phyloP scores from a whole-genome alignment of 164 flowering plant species.

The Akebia trifoliata region DNA sequence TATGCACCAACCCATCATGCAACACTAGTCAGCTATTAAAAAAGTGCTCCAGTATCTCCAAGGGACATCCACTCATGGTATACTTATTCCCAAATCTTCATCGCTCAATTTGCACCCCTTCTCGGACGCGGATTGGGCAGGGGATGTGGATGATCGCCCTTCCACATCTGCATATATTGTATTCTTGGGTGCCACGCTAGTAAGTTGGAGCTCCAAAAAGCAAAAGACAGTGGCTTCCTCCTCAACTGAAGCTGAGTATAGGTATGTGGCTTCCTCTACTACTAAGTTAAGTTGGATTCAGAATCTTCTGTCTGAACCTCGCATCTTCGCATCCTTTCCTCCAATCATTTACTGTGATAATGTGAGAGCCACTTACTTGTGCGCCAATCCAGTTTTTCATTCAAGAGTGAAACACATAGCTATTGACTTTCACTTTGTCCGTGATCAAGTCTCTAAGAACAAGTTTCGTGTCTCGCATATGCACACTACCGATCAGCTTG shows the following conservation, averaged over 20 bases:
- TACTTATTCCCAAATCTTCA: too few relatives aligned
- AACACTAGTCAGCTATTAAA: too few relatives aligned
- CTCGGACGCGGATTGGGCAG: too few relatives aligned
- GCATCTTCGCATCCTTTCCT: not conserved
- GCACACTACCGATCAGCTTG: too few relatives aligned
- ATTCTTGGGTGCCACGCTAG: not conserved
- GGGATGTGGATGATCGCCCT: slow-evolving; percentile 65
- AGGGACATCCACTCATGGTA: too few relatives aligned
- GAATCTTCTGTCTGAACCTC: not conserved
- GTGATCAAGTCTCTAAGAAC: too few relatives aligned
- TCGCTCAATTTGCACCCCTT: too few relatives aligned
- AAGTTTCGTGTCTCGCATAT: too few relatives aligned
- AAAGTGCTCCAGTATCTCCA: too few relatives aligned
- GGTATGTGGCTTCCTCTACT: not conserved
- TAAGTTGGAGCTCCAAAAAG: not conserved
- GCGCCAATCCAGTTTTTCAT: slow-evolving; percentile 6
- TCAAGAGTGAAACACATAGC: too few relatives aligned
- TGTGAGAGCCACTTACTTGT: not conserved
- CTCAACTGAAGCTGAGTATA: slow-evolving; percentile 1
- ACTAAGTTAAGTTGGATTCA: not conserved
- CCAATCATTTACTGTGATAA: not conserved
- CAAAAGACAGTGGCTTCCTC: not conserved
- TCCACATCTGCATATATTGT: slow-evolving; percentile 29
- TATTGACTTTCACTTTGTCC: too few relatives aligned
- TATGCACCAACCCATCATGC: too few relatives aligned